Percentiles rank a stretch among this genome's conserved stretches.
Conservation (phyloP, 2,329 filamentous ascomycete genomes). For the Aspergillus uvarum region DNA sequence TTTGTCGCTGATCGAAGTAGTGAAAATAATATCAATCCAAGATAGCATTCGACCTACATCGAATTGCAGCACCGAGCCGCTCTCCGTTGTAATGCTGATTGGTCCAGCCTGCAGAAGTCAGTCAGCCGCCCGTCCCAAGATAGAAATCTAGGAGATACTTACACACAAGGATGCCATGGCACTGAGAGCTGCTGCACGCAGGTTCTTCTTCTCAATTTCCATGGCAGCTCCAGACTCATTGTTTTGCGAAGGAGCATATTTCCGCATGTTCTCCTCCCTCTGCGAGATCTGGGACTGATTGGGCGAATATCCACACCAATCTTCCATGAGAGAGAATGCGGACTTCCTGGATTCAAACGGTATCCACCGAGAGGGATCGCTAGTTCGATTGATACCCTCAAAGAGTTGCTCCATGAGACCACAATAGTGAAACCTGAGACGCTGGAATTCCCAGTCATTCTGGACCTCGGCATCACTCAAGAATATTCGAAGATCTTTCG, state of each 20-base stretch:
- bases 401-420: slow-evolving; percentile 91
- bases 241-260: slow-evolving; percentile 78
- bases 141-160: slow-evolving; percentile 44
- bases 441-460: slow-evolving; percentile 91
- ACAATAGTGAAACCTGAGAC: slow-evolving; percentile 87
- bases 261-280: slow-evolving; percentile 82
- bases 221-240: slow-evolving; percentile 74
- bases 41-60: slow-evolving; percentile 88
- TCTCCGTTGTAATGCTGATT: slow-evolving; percentile 83
- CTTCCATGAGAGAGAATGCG: slow-evolving; percentile 94
- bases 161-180: slow-evolving; percentile 93
- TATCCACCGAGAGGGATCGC: slow-evolving; percentile 89
- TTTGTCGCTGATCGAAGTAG: slow-evolving; percentile 76
- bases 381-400: slow-evolving; percentile 81
- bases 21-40: slow-evolving; percentile 96
- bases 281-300: slow-evolving; percentile 80
- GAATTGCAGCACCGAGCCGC: slow-evolving; percentile 82
- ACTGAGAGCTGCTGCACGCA: slow-evolving; percentile 85
- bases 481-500: slow-evolving; percentile 89
- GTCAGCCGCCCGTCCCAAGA: slow-evolving; percentile 9
- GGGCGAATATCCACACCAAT: slow-evolving; percentile 97
- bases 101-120: slow-evolving; percentile 55
- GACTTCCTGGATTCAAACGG: slow-evolving; percentile 96
- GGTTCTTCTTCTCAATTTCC: slow-evolving; percentile 94
- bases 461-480: slow-evolving; percentile 93